Percentiles rank a stretch among this genome's conserved stretches.
These are phyloP conservation scores for Albifimbria verrucaria DNA, from an alignment of 2,329 filamentous ascomycete species.

Conservation along the genomic window DNA sequence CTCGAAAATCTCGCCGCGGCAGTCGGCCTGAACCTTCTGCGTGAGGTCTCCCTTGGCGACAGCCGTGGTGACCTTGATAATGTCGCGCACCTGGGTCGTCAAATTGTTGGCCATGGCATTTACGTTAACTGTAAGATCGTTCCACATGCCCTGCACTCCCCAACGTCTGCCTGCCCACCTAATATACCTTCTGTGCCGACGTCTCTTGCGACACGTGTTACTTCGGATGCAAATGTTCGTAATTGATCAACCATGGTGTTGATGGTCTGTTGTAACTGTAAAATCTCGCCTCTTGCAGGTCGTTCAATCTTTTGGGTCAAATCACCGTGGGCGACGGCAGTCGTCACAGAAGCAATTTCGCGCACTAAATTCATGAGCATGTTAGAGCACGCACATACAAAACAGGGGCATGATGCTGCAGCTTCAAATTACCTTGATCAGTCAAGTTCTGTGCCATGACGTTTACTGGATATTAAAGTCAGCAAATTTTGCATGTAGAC, in stretches of 20 bases:
- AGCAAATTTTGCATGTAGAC: slow-evolving; percentile 7
- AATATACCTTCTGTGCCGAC: slow-evolving; percentile 82
- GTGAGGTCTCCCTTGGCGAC: slow-evolving; percentile 85
- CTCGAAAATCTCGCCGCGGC: slow-evolving; percentile 86
- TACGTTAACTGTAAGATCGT: slow-evolving; percentile 80
- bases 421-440: slow-evolving; percentile 55
- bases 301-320: slow-evolving; percentile 81
- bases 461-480: slow-evolving; percentile 56
- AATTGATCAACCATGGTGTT: slow-evolving; percentile 89
- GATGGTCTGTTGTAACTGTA: slow-evolving; percentile 80
- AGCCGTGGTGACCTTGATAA: slow-evolving; percentile 75
- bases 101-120: slow-evolving; percentile 87
- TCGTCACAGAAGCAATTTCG: slow-evolving; percentile 82
- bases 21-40: slow-evolving; percentile 92
- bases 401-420: not conserved
- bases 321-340: slow-evolving; percentile 78
- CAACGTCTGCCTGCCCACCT: slow-evolving; percentile 78
- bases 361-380: slow-evolving; percentile 51
- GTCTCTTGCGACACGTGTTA: slow-evolving; percentile 77
- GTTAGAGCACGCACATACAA: slow-evolving; percentile 7
- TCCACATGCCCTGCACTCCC: slow-evolving; percentile 86
- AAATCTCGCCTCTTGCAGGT: slow-evolving; percentile 76
- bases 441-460: slow-evolving; percentile 82
- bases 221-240: slow-evolving; percentile 78
- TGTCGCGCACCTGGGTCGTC: slow-evolving; percentile 89